Percentiles rank a stretch among this genome's conserved stretches.
phyloP scores from a whole-genome alignment of 169 alveolate genomes.

The Plasmodium knowlesi region DNA sequence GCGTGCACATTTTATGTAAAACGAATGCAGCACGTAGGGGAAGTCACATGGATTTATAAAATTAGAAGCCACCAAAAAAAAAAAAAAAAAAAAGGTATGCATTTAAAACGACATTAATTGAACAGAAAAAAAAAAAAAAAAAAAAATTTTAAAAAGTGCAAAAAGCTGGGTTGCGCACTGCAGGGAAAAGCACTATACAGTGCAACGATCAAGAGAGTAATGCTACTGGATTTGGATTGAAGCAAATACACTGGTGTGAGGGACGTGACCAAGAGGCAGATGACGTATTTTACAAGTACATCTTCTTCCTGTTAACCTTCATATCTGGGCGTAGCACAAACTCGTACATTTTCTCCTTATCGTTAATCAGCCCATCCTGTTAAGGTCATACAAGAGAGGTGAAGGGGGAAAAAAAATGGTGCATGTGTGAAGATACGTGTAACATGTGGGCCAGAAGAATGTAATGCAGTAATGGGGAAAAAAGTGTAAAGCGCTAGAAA shows the following conservation, averaged over 20 bases:
- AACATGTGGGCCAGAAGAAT: constrained; percentile 84
- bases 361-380: constrained; percentile 90
- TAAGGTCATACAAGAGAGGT: neutral
- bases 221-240: neutral
- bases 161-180: neutral
- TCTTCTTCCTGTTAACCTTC: constrained; percentile 93
- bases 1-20: neutral
- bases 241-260: neutral
- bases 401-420: constrained; percentile 73
- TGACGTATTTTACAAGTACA: constrained; percentile 82
- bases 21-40: neutral
- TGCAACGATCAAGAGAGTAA: neutral
- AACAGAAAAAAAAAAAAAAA: neutral
- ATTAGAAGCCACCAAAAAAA: neutral
- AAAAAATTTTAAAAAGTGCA: neutral
- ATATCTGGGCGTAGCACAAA: constrained; percentile 93
- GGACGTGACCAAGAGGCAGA: neutral
- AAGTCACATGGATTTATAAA: neutral
- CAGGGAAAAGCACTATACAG: neutral
- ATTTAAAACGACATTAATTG: neutral
- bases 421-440: constrained; percentile 92
- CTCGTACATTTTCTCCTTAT: constrained; percentile 90
- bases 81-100: neutral
- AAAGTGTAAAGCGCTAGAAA: neutral
- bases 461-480: constrained; percentile 95